phyloP scores from a whole-genome alignment of 371 early-diverging fungal genomes.

The Parasitella parasitica region DNA sequence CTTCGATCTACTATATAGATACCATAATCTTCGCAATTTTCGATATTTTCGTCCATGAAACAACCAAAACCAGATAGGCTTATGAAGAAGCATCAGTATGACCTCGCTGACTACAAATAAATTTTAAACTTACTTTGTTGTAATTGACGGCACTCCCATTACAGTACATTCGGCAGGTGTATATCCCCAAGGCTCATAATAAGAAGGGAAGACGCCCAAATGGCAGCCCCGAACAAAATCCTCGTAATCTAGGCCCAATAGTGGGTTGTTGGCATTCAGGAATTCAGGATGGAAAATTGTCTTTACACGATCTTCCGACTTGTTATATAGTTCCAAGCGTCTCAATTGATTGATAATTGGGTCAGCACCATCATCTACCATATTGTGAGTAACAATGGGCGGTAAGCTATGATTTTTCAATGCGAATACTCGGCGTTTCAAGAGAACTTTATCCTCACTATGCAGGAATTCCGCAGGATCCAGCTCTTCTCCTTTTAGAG shows the following conservation, averaged over 20 bases:
- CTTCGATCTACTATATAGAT: slow-evolving; percentile 97
- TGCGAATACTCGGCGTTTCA: slow-evolving; percentile 92
- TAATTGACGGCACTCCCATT: slow-evolving; percentile 97
- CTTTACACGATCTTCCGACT: slow-evolving; percentile 90
- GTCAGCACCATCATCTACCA: slow-evolving; percentile 86
- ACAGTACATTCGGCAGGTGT: slow-evolving; percentile 98
- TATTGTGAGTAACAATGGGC: slow-evolving; percentile 95
- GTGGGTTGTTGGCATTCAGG: slow-evolving; percentile 90
- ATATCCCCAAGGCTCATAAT: slow-evolving; percentile 97
- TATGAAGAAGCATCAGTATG: not conserved
- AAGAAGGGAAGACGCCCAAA: slow-evolving; percentile 94
- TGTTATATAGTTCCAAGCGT: slow-evolving; percentile 83
- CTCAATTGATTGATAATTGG: slow-evolving; percentile 86
- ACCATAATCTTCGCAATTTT: slow-evolving; percentile 93
- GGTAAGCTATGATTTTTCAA: slow-evolving; percentile 86
- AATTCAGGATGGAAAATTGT: slow-evolving; percentile 98
- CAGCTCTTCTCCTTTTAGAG: slow-evolving; percentile 57
- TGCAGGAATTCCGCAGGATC: slow-evolving; percentile 65
- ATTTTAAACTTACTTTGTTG: slow-evolving; percentile 70
- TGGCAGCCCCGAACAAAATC: slow-evolving; percentile 97
- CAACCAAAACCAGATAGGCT: slow-evolving; percentile 95
- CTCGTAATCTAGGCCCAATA: slow-evolving; percentile 92
- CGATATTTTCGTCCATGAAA: slow-evolving; percentile 96
- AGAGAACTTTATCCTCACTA: slow-evolving; percentile 81
- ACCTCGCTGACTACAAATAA: too few species aligned